phyloP scores from a whole-genome alignment of 805 yeast genomes.

The Clavispora fructus region DNA sequence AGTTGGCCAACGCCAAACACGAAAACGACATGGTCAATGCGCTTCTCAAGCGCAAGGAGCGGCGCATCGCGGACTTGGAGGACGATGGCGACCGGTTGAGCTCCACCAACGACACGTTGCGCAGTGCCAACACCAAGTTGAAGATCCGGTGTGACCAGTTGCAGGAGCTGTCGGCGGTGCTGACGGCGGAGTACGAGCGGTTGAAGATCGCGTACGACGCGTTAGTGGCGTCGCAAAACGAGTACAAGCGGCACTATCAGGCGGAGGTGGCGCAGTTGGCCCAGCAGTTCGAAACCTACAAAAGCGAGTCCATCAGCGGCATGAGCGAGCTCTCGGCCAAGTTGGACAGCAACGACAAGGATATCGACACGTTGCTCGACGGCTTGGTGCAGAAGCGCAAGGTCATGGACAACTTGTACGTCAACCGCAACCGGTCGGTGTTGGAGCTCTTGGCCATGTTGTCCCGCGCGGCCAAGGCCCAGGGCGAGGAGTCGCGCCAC shows the following conservation, averaged over 20 bases:
- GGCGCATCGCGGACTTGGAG: slow-evolving; percentile 65
- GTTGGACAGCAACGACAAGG: slow-evolving; percentile 43
- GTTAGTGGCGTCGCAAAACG: slow-evolving; percentile 45
- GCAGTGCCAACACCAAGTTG: slow-evolving; percentile 45
- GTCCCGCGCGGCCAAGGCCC: slow-evolving; percentile 40
- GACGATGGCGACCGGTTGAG: slow-evolving; percentile 45
- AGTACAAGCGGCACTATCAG: slow-evolving; percentile 46
- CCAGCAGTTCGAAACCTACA: slow-evolving; percentile 30
- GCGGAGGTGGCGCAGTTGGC: slow-evolving; percentile 38
- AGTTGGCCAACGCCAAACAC: slow-evolving; percentile 65
- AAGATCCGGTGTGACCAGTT: slow-evolving; percentile 45
- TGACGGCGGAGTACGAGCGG: slow-evolving; percentile 50
- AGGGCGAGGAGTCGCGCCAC: slow-evolving; percentile 44
- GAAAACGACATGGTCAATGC: slow-evolving; percentile 73
- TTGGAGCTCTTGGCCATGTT: slow-evolving; percentile 40
- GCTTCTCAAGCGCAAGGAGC: slow-evolving; percentile 62
- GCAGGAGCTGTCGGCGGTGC: slow-evolving; percentile 39
- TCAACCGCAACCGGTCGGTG: slow-evolving; percentile 41
- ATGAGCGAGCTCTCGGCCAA: slow-evolving; percentile 31
- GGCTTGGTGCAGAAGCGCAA: slow-evolving; percentile 42
- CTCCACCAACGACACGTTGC: slow-evolving; percentile 43
- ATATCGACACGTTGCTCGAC: slow-evolving; percentile 45
- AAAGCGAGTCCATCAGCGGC: slow-evolving; percentile 28
- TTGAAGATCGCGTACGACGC: slow-evolving; percentile 57
- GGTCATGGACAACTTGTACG: slow-evolving; percentile 46